A percentile compares a stretch with the other conserved stretches of the same genome.
These are phyloP conservation scores for Gynochthodes officinalis DNA, from an alignment of 257 asterid species.

Conservation along the genomic window DNA sequence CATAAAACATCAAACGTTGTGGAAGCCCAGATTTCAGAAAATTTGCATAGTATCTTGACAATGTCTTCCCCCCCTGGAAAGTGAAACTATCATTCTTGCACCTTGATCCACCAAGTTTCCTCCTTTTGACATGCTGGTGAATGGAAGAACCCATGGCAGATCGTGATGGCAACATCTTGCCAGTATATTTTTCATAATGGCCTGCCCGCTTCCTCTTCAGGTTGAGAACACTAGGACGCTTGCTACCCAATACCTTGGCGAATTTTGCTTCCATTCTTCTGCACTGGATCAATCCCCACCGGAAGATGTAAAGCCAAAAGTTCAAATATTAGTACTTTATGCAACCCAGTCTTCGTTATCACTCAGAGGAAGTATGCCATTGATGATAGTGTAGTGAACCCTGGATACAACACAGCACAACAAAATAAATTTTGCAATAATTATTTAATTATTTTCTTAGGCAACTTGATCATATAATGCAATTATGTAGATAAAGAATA, in stretches of 20 bases:
- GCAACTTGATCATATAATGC: background rate
- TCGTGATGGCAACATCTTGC: conserved; percentile 36
- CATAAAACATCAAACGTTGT: conserved; percentile 64
- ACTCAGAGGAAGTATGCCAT: conserved; percentile 48
- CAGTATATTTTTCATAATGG: conserved; percentile 31
- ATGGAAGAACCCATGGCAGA: conserved; percentile 30
- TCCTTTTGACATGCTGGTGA: conserved; percentile 45
- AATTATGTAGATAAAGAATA: background rate
- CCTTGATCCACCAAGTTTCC: conserved; percentile 42
- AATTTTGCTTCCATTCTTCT: conserved; percentile 55
- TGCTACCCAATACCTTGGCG: conserved; percentile 83
- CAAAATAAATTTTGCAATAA: background rate
- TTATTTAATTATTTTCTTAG: background rate
- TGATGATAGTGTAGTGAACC: conserved; percentile 23
- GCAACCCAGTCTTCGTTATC: conserved; percentile 29
- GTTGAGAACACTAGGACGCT: conserved; percentile 37
- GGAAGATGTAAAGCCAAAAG: conserved; percentile 38
- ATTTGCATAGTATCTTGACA: conserved; percentile 47
- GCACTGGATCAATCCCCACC: conserved; percentile 53
- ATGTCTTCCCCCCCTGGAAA: conserved; percentile 33
- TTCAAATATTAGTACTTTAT: conserved; percentile 28
- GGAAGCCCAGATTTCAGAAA: conserved; percentile 59
- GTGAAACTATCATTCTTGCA: conserved; percentile 22
- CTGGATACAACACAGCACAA: conserved; percentile 25
- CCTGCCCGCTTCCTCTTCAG: conserved; percentile 62